phyloP scores from a whole-genome alignment of 306 rosid species.

The Begonia loranthoides region DNA sequence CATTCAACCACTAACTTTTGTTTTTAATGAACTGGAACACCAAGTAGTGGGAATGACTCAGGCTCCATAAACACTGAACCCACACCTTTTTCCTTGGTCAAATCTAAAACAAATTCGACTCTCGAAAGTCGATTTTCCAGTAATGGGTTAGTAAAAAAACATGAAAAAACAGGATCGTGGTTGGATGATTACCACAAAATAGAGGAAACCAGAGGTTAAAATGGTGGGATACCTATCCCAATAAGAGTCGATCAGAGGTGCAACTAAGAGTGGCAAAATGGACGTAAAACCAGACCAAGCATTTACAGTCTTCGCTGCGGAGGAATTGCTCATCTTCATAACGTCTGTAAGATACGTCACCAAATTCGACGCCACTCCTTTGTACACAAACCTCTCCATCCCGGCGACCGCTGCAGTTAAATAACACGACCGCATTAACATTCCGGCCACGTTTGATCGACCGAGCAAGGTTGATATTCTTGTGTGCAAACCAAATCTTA shows the following conservation, averaged over 20 bases:
- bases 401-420: constrained; percentile 47
- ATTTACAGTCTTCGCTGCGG: constrained; percentile 82
- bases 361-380: constrained; percentile 81
- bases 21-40: background rate
- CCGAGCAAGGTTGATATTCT: background rate
- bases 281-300: constrained; percentile 83
- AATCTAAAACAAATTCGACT: too few relatives aligned
- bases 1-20: background rate
- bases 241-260: constrained; percentile 76
- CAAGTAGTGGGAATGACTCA: constrained; percentile 21
- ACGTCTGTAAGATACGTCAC: constrained; percentile 79
- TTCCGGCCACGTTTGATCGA: background rate
- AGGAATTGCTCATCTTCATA: constrained; percentile 63
- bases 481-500: background rate
- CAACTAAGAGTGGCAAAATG: constrained; percentile 74
- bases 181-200: constrained; percentile 44
- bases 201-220: constrained; percentile 48
- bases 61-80: constrained; percentile 12
- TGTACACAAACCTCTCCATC: constrained; percentile 86
- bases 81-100: too few relatives aligned
- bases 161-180: background rate
- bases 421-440: background rate
- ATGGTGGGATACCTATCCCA: constrained; percentile 69
- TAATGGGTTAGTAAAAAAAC: background rate
- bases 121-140: too few relatives aligned